Evolutionary conservation across 2,329 filamentous ascomycete species (phyloP).

Genomic region (Neofusicoccum ribis): DNA sequence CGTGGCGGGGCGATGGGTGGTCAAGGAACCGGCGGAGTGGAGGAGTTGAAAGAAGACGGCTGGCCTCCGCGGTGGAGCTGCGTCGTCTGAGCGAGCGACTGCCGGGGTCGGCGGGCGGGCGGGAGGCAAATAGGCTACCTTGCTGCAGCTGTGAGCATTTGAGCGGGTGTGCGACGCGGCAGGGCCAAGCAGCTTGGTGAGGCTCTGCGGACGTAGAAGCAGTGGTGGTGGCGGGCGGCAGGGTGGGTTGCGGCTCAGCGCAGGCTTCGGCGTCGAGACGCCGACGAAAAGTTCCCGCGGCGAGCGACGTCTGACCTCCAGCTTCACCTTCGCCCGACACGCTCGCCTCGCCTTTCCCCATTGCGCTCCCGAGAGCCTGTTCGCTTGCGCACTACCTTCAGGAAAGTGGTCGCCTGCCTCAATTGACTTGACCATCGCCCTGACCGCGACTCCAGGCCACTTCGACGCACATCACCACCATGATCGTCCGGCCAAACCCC

Average conservation of each 20-base stretch:
- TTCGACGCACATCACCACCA: slow-evolving; percentile 24
- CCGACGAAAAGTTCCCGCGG: slow-evolving; percentile 20
- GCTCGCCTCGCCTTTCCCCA: not conserved
- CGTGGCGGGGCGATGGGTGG: slow-evolving; percentile 17
- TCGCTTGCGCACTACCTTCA: not conserved
- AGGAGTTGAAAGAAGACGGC: not conserved
- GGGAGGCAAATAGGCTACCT: not conserved
- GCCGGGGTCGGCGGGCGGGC: not conserved
- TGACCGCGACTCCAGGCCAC: not conserved
- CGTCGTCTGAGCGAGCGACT: not conserved
- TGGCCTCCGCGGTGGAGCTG: not conserved
- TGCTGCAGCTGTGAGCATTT: not conserved
- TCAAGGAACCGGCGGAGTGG: slow-evolving; percentile 17
- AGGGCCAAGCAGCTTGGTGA: not conserved
- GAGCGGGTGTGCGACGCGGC: not conserved
- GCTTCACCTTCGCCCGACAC: slow-evolving; percentile 9
- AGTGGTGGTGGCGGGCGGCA: not conserved
- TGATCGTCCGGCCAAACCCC: slow-evolving; percentile 34
- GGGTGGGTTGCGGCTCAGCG: not conserved
- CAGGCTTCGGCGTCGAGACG: slow-evolving; percentile 1
- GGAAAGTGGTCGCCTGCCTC: not conserved
- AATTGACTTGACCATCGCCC: not conserved
- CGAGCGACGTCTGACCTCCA: slow-evolving; percentile 11
- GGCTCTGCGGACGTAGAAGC: not conserved
- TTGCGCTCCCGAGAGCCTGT: not conserved